Evolutionary conservation across 352 stramenopile genomes (phyloP), one percentile per base, ranked within the genome.

Genomic region (Pythium biforme): DNA sequence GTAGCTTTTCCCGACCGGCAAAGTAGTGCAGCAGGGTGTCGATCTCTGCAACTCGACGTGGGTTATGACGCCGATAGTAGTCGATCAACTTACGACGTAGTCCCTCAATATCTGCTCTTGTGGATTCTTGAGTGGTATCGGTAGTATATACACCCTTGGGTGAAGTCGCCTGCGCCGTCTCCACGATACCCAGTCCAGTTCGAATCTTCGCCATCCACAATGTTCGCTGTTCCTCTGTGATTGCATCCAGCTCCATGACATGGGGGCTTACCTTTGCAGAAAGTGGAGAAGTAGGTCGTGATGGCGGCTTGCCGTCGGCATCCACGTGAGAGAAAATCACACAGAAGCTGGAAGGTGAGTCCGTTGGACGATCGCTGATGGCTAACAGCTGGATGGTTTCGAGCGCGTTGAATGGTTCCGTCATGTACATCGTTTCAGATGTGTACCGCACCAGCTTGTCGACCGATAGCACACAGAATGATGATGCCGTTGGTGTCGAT

Each of bases 21-120:
- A 92, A 92, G 49, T 86, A 88, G 7, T 75, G 59, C 3, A 90
- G 57, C 25, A 92, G 47, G 8, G 81, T 70, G 22, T 90, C 84
- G 7, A 98, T 82, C 41, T 98, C 88, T 1, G 72, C 72, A 1
- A 97, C 68, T 39, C 97, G 96, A 54, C 90, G 80, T 0, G 92
- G 88, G 66, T 97, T 95, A 54, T 97, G 83, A 37, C 86, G 89
- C 62, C 92, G 74, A 61, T 98, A 98, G 56, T 96, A 98, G 45
- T 77, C 83, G 9, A 96, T 57, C 22, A 98, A 55, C 39, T 84
- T 83, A 19, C 59, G 50, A 0, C 71, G 67, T 22, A 90, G 25
- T 12, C 17, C 51, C 25, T 46, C 45, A 12, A 43, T 8, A 17
- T 46, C 52, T 43, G 11, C 53, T 29, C 19, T 5, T 43, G 12